phyloP scores from a whole-genome alignment of 257 asterid species.

The Fraxinus anomala region DNA sequence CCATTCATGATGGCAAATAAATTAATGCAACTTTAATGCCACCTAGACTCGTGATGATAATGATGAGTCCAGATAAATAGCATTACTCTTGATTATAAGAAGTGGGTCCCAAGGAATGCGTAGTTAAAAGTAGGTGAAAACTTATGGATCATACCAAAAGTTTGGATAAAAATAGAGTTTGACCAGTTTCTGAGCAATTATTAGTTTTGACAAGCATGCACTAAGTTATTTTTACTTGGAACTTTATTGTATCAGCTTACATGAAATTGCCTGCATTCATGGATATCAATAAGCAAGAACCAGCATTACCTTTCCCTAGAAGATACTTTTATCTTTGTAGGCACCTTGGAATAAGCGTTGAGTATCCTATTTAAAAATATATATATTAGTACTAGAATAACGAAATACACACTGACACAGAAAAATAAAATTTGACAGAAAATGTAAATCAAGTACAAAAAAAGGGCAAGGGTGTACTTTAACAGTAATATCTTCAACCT shows the following conservation, averaged over 20 bases:
- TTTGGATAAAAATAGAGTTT: too few species aligned
- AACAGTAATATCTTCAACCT: background rate
- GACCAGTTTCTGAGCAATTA: too few species aligned
- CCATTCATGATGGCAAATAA: too few species aligned
- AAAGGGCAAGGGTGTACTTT: background rate
- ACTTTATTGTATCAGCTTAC: conserved; percentile 1
- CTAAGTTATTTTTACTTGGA: background rate
- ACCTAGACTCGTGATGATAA: too few species aligned
- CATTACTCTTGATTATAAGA: too few species aligned
- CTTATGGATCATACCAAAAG: too few species aligned
- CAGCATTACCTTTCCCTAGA: conserved; percentile 60
- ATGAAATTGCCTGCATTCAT: background rate
- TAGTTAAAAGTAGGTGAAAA: too few species aligned
- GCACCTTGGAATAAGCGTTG: conserved; percentile 73
- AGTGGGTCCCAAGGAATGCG: too few species aligned
- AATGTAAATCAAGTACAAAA: background rate
- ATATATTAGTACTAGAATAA: conserved; percentile 3
- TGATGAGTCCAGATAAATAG: too few species aligned
- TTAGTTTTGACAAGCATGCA: too few species aligned
- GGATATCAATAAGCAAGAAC: conserved; percentile 14
- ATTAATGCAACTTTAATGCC: too few species aligned
- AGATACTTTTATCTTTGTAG: conserved; percentile 61
- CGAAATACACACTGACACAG: conserved; percentile 8
- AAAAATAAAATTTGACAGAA: background rate
- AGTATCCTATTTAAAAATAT: conserved; percentile 56